Base-by-base conservation (phyloP, 2,329 filamentous ascomycete species). In the Diplodia intermedia region DNA sequence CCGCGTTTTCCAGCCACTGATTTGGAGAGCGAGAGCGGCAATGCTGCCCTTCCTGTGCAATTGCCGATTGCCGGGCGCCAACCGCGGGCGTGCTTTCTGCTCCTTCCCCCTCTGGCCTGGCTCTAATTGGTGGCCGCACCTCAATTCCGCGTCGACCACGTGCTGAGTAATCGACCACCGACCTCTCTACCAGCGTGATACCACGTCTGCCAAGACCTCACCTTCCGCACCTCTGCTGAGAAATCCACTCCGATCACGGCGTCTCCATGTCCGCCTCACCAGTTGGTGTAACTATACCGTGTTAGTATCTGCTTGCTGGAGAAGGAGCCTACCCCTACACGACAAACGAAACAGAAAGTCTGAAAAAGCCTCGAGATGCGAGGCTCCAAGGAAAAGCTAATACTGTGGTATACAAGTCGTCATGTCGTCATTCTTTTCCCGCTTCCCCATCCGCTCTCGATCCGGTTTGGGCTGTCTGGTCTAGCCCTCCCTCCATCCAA, bases 321-420 rank as follows among this genome's bases (percentile, higher is more conserved):
- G 12, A 23, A 49, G 36, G 26, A n/a, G 38, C 56, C 40, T 36
- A 49, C 14, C 40, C 56, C 40, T 49, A 49, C 40, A 31, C 23
- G 29, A 50, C 43, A 55, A 29, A 33, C 12, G 36, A 18, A 43
- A 55, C 4, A 43, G 15, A 18, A 47, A 12, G 8, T 33, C 6
- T 26, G 18, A 40, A 47, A 60, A 31, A 18, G 36, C 55, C 23
- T n/a, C 55, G 36, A 43, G 57, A 20, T 4, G 20, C 33, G 40
- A 33, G 31, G 31, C 31, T 33, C 31, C 31, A 9, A 33, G 31
- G 50, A 53, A 29, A 49, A 62, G 43, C 57, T 63, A 63, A 20
- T 38, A 15, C 20, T 52, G 47, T 63, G 31, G 60, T 63, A 63
- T 63, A 63, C 50, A 65, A 65, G 52, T 55, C 62, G 38, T 65